Conservation (phyloP, 1,284 basidiomycete genomes). For the Microbotryum lychnidis-dioicae region DNA sequence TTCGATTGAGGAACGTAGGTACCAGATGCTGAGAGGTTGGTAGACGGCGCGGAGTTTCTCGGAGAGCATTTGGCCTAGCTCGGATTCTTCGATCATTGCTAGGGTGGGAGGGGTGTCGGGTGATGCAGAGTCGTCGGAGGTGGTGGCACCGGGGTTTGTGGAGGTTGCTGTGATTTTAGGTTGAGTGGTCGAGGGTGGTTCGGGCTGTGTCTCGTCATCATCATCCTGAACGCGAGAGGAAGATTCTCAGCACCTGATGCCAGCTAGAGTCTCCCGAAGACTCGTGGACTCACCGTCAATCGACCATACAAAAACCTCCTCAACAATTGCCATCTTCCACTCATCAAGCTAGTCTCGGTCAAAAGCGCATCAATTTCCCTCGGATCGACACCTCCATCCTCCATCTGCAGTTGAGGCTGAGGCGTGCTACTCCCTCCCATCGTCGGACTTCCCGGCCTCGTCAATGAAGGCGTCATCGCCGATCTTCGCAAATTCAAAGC, state of each 20-base stretch:
- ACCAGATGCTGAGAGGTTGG: conserved; percentile 85
- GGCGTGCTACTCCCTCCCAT: conserved; percentile 11
- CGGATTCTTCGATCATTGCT: conserved; percentile 48
- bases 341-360: conserved; percentile 78
- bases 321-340: conserved; percentile 85
- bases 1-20: conserved; percentile 74
- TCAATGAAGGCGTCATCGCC: neutral
- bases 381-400: conserved; percentile 66
- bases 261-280: too few species aligned
- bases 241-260: neutral
- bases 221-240: neutral
- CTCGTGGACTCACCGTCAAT: conserved; percentile 46
- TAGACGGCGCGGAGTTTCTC: conserved; percentile 67
- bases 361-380: conserved; percentile 82
- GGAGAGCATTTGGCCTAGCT: conserved; percentile 53
- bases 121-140: neutral
- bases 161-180: conserved; percentile 26
- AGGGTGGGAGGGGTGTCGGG: conserved; percentile 18
- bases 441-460: conserved; percentile 1
- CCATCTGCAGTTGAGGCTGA: conserved; percentile 35
- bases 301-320: conserved; percentile 68
- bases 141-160: conserved; percentile 19
- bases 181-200: neutral
- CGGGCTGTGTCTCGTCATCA: conserved; percentile 25
- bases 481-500: neutral